phyloP scores from a whole-genome alignment of 208 protist species.

The Jaenimonas drosophilae region DNA sequence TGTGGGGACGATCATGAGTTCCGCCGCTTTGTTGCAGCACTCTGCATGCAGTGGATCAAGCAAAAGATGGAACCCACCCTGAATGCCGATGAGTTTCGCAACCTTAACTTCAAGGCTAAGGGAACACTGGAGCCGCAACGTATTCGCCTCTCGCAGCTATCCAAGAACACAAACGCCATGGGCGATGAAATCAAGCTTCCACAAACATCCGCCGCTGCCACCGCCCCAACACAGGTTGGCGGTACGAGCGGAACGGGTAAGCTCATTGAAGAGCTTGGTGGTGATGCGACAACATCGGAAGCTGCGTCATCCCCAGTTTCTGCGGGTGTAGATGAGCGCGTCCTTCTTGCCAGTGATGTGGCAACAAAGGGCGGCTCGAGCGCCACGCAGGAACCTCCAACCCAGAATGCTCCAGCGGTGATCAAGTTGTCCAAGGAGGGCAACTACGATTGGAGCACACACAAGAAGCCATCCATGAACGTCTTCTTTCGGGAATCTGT shows the following conservation, averaged over 20 bases:
- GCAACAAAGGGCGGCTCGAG: not conserved
- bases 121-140: slow-evolving; percentile 78
- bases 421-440: slow-evolving; percentile 29
- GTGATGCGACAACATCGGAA: no score
- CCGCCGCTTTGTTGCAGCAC: slow-evolving; percentile 70
- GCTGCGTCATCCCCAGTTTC: no score
- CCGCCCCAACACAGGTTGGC: slow-evolving; percentile 30
- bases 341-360: slow-evolving; percentile 3
- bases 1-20: slow-evolving; percentile 75
- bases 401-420: slow-evolving; percentile 12
- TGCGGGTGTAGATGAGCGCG: not conserved
- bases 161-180: slow-evolving; percentile 59
- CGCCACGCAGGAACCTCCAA: not conserved
- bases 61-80: slow-evolving; percentile 87
- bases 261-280: slow-evolving; percentile 49
- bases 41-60: slow-evolving; percentile 87
- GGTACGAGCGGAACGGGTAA: slow-evolving; percentile 32
- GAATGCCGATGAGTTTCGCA: slow-evolving; percentile 78
- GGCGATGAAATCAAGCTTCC: slow-evolving; percentile 81
- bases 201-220: slow-evolving; percentile 13
- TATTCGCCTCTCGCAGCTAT: slow-evolving; percentile 50
- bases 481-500: slow-evolving; percentile 64
- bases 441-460: slow-evolving; percentile 66
- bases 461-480: slow-evolving; percentile 55
- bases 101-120: slow-evolving; percentile 84